phyloP scores from a whole-genome alignment of 345 rosid genomes.

The Corymbia maculata region DNA sequence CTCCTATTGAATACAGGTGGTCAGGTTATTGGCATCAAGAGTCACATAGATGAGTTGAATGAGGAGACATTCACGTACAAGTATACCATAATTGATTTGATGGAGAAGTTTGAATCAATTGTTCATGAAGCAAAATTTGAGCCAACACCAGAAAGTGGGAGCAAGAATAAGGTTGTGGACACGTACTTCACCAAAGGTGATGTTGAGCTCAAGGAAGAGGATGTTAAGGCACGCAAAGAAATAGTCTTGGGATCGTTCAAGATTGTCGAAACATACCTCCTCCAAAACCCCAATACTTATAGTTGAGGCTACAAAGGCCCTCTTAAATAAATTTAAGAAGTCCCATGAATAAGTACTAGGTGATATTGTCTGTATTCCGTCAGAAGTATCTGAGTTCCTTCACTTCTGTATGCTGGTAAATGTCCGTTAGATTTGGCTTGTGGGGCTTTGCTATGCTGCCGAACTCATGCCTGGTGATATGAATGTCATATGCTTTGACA shows the following conservation, averaged over 20 bases:
- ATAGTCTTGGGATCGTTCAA: background rate
- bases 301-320: background rate
- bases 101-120: background rate
- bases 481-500: background rate
- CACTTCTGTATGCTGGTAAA: background rate
- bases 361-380: background rate
- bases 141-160: background rate
- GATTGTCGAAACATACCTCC: background rate
- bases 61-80: background rate
- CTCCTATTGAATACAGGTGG: background rate
- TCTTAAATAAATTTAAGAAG: background rate
- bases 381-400: background rate
- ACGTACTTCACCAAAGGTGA: background rate
- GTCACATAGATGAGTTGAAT: background rate
- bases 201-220: background rate
- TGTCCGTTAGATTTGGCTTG: background rate
- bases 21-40: background rate
- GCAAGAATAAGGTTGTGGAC: background rate
- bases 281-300: background rate
- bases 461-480: background rate
- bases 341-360: background rate
- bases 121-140: background rate
- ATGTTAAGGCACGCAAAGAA: background rate
- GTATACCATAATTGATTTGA: background rate
- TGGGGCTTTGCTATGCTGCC: background rate